phyloP scores from a whole-genome alignment of 306 rosid genomes.

The Acacia confusa region DNA sequence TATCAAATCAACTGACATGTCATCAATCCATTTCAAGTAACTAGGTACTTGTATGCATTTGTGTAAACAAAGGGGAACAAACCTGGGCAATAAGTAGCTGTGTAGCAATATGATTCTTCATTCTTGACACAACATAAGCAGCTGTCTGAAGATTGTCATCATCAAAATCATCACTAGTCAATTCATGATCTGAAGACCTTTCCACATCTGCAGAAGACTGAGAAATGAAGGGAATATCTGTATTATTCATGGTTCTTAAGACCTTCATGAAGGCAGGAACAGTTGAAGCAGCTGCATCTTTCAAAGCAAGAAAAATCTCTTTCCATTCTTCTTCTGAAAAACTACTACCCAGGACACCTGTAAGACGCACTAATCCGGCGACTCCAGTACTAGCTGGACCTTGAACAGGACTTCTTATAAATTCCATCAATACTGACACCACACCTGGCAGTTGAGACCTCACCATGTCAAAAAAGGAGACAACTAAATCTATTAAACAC shows the following conservation, averaged over 20 bases:
- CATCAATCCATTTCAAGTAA: constrained; percentile 16
- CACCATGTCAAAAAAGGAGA: constrained; percentile 65
- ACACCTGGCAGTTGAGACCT: constrained; percentile 84
- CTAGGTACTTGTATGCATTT: background rate
- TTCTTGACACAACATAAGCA: constrained; percentile 77
- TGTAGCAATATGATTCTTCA: constrained; percentile 81
- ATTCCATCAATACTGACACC: constrained; percentile 67
- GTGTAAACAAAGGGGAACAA: constrained; percentile 26
- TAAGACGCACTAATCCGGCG: constrained; percentile 76
- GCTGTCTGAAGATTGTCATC: constrained; percentile 89
- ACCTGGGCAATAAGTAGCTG: constrained; percentile 94
- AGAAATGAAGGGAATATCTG: constrained; percentile 53
- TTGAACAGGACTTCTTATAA: constrained; percentile 82
- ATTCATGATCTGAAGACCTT: constrained; percentile 62
- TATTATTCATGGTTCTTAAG: constrained; percentile 67
- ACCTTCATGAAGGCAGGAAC: constrained; percentile 84
- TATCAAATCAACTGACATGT: constrained; percentile 10
- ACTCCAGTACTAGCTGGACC: constrained; percentile 94
- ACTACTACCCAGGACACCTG: constrained; percentile 69
- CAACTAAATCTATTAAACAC: constrained; percentile 76
- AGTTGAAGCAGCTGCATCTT: constrained; percentile 72
- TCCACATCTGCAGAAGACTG: constrained; percentile 53
- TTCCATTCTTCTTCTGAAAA: constrained; percentile 85
- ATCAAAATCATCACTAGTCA: constrained; percentile 70
- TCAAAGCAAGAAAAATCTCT: constrained; percentile 70